Evolutionary conservation across 495 filamentous ascomycete species (phyloP), one percentile per base, ranked within the genome.

Genomic region (Daldinia childiae): DNA sequence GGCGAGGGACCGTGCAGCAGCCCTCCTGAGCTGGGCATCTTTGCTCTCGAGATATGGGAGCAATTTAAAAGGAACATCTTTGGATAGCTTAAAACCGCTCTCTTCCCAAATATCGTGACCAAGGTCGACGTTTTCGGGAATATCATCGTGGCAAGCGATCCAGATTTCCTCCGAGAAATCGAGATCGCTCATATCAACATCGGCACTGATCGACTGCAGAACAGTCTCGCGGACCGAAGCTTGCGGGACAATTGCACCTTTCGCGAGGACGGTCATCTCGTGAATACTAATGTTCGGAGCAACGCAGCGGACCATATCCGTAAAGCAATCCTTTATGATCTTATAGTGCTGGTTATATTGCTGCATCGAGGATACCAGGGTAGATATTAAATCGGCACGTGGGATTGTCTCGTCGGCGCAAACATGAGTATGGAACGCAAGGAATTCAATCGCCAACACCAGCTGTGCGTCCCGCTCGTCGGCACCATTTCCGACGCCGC

Each of bases 81-180:
- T 85, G 0, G 77, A 75, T n/a, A 92, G 79, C 68, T 93, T 82
- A 54, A 99, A 88, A 1, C 86, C 91, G 76, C 94, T 97, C 67
- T 96, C 95, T 77, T 97, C 93, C 95, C 96, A 98, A 38, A 98
- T 98, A 0, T 92, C 88, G 29, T 86, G 86, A 1, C 91, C 95
- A 30, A 97, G 82, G 39, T 97, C 93, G 6, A 83, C 86, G 72
- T 98, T 98, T 74, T 98, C 95, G 12, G 93, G 89, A 0, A 92
- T 87, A 63, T 95, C 92, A 66, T 99, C 95, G 74, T 98, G 94
- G 78, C 88, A 95, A 58, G 90, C 90, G 24, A 99, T 84, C 95
- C 95, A 98, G 12, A 98, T 91, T 72, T 98, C 93, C 64, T 93
- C 92, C 8, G 89, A 94, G 75, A 93, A 95, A 32, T 90, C 87